Conservation (phyloP, 2,329 filamentous ascomycete species). For the Alternaria ventricosa region DNA sequence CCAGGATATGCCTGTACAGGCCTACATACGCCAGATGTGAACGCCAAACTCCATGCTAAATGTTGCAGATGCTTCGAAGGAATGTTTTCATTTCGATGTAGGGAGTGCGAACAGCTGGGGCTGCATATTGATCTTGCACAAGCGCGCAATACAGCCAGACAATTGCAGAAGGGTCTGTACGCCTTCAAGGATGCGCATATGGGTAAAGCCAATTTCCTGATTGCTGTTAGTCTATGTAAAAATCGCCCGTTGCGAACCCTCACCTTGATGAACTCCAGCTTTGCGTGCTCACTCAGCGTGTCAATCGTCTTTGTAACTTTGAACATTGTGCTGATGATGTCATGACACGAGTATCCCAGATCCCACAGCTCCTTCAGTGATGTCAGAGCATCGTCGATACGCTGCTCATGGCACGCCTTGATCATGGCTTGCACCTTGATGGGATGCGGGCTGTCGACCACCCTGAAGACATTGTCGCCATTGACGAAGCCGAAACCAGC, state of each 20-base stretch:
- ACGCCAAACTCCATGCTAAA: conserved; percentile 44
- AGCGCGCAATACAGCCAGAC: conserved; percentile 86
- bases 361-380: conserved; percentile 90
- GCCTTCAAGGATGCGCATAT: conserved; percentile 99
- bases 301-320: conserved; percentile 95
- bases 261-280: conserved; percentile 90
- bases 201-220: conserved; percentile 92
- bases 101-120: conserved; percentile 73
- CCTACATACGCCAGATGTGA: neutral
- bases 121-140: conserved; percentile 97
- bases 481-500: conserved; percentile 97
- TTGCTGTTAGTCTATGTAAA: conserved; percentile 1
- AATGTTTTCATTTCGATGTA: conserved; percentile 18
- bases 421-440: conserved; percentile 99
- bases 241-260: neutral
- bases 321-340: conserved; percentile 99
- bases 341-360: conserved; percentile 95
- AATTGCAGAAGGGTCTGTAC: conserved; percentile 94
- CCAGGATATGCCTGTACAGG: neutral
- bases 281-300: conserved; percentile 89
- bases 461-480: conserved; percentile 96
- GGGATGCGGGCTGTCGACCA: conserved; percentile 95
- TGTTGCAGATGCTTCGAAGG: conserved; percentile 14
- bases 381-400: conserved; percentile 86
- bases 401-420: conserved; percentile 92